Evolutionary conservation across 1,284 basidiomycete genomes (phyloP).

Genomic region (Farysia itapuensis): DNA sequence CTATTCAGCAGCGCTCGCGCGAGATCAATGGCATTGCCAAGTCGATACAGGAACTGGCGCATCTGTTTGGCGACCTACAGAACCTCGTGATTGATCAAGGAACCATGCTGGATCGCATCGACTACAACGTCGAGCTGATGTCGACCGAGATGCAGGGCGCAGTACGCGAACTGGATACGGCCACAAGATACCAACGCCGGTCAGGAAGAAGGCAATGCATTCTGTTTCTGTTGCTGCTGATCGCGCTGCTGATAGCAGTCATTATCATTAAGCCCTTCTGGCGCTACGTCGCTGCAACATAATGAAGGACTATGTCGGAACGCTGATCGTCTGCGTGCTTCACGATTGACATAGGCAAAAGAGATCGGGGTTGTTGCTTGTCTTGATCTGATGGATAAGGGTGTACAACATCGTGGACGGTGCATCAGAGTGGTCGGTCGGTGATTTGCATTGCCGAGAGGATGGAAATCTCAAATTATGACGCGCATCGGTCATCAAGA

Average conservation of each 20-base stretch:
- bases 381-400: no score
- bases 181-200: conserved; percentile 88
- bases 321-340: no score
- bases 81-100: conserved; percentile 96
- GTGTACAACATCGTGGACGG: no score
- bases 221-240: conserved; percentile 83
- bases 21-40: conserved; percentile 90
- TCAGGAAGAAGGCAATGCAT: conserved; percentile 90
- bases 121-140: conserved; percentile 95
- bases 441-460: no score
- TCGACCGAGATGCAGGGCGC: conserved; percentile 78
- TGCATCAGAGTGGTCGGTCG: no score
- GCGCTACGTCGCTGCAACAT: conserved; percentile 10
- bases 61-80: conserved; percentile 92
- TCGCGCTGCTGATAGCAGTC: conserved; percentile 77
- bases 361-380: no score
- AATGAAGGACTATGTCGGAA: no score
- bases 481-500: no score
- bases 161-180: conserved; percentile 78
- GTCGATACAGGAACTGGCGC: conserved; percentile 85
- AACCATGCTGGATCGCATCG: conserved; percentile 90
- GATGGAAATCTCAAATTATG: no score
- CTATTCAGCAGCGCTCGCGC: conserved; percentile 62
- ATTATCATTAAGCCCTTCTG: conserved; percentile 75
- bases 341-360: no score